Evolutionary conservation across 2,329 filamentous ascomycete species (phyloP), one percentile per base, ranked within the genome.

Genomic region (Cladophialophora exuberans): DNA sequence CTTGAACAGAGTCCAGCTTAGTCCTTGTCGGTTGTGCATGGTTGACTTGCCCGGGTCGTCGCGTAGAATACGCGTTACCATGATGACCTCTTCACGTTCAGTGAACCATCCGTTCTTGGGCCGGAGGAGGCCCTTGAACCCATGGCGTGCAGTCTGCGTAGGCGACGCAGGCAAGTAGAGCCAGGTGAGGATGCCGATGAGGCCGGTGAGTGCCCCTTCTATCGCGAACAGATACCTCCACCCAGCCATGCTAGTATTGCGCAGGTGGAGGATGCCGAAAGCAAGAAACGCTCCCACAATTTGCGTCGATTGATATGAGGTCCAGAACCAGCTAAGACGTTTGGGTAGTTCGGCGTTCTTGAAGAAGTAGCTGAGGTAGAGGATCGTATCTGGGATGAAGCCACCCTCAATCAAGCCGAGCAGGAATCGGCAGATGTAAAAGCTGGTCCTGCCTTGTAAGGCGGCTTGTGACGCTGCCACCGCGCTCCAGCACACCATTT

Each of bases 241-340:
- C n/a, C 75, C 74, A n/a, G 72, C 68, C 52, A 87, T 79, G 3
- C 71, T 72, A 41, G 69, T 63, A 18, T 67, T 64, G 15, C 69
- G 69, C 23, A 77, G 72, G 46, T 73, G 74, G 22, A 64, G 59
- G 33, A 64, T 59, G 11, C 58, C 62, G 13, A 59, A 62, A 2
- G 62, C 62, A 5, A 64, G 54, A 25, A 64, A 59, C 3, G 60
- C 62, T 9, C 59, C 59, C n/a, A 64, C 42, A 20, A 64, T 56
- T 28, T 61, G 66, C 3, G 62, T 61, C 5, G 55, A 56, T 28
- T 62, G 62, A 10, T 87, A 83, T 0, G 85, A 79, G 0, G 83
- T 83, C 88, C 87, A 91, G 72, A 90, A 90, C 64, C 78, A 83
- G 62, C 83, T 82, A 15, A 91, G 72, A 1, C 88, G 80, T 9